Conservation (phyloP, 495 filamentous ascomycete species). For the Patellaria atrata region DNA sequence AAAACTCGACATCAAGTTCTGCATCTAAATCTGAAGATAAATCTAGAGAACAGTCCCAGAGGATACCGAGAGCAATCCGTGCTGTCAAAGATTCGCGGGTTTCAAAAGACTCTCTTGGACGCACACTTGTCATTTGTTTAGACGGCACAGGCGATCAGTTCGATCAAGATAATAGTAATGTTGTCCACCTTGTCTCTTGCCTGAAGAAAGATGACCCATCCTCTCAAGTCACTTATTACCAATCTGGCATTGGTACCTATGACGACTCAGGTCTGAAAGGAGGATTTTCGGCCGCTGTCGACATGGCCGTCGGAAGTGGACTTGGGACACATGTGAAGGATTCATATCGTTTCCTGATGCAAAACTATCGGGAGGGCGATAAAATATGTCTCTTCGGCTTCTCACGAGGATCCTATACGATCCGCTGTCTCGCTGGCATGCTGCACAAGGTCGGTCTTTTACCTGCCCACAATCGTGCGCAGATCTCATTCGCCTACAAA, state of each 20-base stretch:
- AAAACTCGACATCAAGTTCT: too few relatives aligned
- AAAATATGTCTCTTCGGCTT: constrained; percentile 30
- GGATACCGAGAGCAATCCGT: constrained; percentile 20
- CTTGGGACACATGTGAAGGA: constrained; percentile 28
- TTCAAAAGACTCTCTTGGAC: constrained; percentile 9
- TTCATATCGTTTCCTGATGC: constrained; percentile 29
- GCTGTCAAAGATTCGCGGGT: constrained; percentile 20
- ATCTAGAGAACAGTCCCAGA: too few relatives aligned
- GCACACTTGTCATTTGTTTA: constrained; percentile 28
- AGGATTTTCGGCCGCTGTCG: constrained; percentile 23
- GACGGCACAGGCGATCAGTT: constrained; percentile 31
- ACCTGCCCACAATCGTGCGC: constrained; percentile 24
- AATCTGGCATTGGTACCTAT: constrained; percentile 31
- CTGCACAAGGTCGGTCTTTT: constrained; percentile 28
- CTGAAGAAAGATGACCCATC: constrained; percentile 27
- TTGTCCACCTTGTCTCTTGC: constrained; percentile 28
- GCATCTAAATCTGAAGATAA: too few relatives aligned
- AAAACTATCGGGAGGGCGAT: constrained; percentile 28
- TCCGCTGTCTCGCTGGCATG: constrained; percentile 25
- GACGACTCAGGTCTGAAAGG: constrained; percentile 24
- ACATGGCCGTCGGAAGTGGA: constrained; percentile 29
- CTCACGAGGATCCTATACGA: constrained; percentile 30
- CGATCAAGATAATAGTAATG: constrained; percentile 31
- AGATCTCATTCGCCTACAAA: constrained; percentile 29
- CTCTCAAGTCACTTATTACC: constrained; percentile 29